These are phyloP conservation scores for Lachancea cidri DNA, from an alignment of 805 yeast species.

Conservation along the genomic window DNA sequence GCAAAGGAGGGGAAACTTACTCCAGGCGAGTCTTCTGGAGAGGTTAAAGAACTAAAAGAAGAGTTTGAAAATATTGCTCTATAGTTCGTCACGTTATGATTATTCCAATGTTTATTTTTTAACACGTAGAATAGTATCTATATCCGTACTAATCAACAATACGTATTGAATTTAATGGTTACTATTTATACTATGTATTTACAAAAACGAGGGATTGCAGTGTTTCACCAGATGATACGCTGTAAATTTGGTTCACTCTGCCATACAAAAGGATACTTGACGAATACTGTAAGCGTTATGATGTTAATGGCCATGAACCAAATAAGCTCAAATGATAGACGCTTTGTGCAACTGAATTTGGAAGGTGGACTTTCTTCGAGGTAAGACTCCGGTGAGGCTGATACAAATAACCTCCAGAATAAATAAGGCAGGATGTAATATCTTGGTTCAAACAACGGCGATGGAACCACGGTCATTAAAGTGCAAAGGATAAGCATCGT, in stretches of 20 bases:
- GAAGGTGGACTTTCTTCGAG: constrained; percentile 19
- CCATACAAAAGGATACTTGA: constrained; percentile 65
- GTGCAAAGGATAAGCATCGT: constrained; percentile 49
- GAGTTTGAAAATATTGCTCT: constrained; percentile 31
- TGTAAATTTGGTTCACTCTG: constrained; percentile 52
- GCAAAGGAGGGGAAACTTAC: constrained; percentile 5
- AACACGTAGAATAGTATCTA: neutral
- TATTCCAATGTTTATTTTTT: neutral
- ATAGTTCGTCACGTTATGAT: constrained; percentile 9
- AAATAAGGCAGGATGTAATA: constrained; percentile 81
- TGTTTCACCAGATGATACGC: constrained; percentile 80
- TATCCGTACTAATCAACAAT: neutral
- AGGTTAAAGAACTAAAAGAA: constrained; percentile 16
- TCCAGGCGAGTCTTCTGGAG: constrained; percentile 6
- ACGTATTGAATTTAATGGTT: neutral
- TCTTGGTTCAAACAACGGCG: constrained; percentile 92
- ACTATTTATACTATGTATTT: neutral
- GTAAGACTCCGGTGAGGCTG: constrained; percentile 35
- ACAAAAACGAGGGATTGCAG: neutral
- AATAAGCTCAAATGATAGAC: constrained; percentile 48
- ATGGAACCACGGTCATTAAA: constrained; percentile 65
- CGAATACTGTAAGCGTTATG: constrained; percentile 49
- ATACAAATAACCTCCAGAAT: constrained; percentile 60
- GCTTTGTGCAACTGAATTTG: constrained; percentile 23
- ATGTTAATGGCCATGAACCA: constrained; percentile 60